A percentile compares a stretch with the other conserved stretches of the same genome.
Conservation (phyloP, 768 basidiomycete species). For the Tubosaeta sp. region DNA sequence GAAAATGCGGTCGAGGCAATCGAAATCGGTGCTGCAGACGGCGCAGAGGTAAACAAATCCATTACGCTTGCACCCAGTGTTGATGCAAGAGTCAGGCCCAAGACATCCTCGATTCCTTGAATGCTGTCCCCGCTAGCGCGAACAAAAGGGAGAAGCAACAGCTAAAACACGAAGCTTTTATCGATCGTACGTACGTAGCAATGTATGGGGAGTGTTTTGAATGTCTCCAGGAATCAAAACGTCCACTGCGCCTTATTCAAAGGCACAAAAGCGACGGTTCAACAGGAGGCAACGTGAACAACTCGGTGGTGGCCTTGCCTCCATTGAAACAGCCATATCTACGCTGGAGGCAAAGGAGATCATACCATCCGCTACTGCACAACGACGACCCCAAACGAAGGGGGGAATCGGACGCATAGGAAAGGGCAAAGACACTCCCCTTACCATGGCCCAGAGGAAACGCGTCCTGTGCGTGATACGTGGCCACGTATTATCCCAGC, state of each 20-base stretch:
- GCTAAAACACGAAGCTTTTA: conserved; percentile 62
- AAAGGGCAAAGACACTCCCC: conserved; percentile 53
- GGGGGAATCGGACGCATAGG: conserved; percentile 56
- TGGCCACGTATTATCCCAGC: not conserved
- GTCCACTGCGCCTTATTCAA: conserved; percentile 56
- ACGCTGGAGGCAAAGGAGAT: conserved; percentile 41
- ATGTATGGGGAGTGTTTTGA: not conserved
- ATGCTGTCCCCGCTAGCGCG: conserved; percentile 22
- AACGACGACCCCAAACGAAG: conserved; percentile 12
- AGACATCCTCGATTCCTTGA: conserved; percentile 40
- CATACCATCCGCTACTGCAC: conserved; percentile 15
- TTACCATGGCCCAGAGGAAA: conserved; percentile 63
- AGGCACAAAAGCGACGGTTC: conserved; percentile 63
- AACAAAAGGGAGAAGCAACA: conserved; percentile 68
- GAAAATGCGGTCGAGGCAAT: conserved; percentile 46
- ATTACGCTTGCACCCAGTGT: too few relatives aligned
- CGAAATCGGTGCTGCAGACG: conserved; percentile 37
- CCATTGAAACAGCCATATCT: conserved; percentile 52
- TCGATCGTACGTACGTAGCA: conserved; percentile 47
- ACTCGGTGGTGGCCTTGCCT: conserved; percentile 45
- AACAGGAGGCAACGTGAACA: conserved; percentile 68
- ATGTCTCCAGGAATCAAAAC: conserved; percentile 43
- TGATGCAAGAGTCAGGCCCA: conserved; percentile 32
- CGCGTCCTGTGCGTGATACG: conserved; percentile 54
- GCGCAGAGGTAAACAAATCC: conserved; percentile 34